phyloP scores from a whole-genome alignment of 495 filamentous ascomycete genomes.

The Parathielavia hyrcaniae region DNA sequence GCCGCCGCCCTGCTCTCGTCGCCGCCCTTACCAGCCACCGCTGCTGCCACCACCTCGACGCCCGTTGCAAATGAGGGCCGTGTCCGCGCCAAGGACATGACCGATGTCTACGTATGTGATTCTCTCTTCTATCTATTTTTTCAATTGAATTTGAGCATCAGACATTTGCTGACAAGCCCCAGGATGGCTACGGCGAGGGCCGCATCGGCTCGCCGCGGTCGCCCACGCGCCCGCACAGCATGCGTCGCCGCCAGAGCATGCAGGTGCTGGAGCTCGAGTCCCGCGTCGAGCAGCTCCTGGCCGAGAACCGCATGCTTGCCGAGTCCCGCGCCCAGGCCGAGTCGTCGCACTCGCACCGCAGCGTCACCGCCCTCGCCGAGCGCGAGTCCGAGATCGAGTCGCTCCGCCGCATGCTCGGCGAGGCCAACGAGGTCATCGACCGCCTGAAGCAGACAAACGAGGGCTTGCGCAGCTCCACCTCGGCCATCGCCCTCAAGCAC shows the following conservation, averaged over 20 bases:
- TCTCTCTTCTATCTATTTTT: constrained; percentile 16
- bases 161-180: constrained; percentile 24
- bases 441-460: constrained; percentile 67
- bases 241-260: constrained; percentile 93
- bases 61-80: constrained; percentile 77
- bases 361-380: constrained; percentile 49
- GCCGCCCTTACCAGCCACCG: constrained; percentile 22
- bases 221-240: constrained; percentile 90
- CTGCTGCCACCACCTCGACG: constrained; percentile 62
- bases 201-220: constrained; percentile 80
- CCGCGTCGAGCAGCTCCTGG: constrained; percentile 68
- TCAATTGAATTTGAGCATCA: constrained; percentile 10
- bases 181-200: constrained; percentile 95
- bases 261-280: constrained; percentile 79
- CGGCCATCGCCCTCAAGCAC: constrained; percentile 66
- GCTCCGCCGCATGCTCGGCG: constrained; percentile 66
- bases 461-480: constrained; percentile 68
- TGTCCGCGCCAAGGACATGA: constrained; percentile 74
- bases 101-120: constrained; percentile 93
- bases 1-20: constrained; percentile 20
- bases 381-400: constrained; percentile 75
- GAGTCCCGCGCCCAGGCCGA: constrained; percentile 67
- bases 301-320: constrained; percentile 71
- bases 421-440: constrained; percentile 73
- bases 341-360: constrained; percentile 37